Evolutionary conservation across 2,329 filamentous ascomycete genomes (phyloP).

Genomic region (Thielaviopsis ethacetica): DNA sequence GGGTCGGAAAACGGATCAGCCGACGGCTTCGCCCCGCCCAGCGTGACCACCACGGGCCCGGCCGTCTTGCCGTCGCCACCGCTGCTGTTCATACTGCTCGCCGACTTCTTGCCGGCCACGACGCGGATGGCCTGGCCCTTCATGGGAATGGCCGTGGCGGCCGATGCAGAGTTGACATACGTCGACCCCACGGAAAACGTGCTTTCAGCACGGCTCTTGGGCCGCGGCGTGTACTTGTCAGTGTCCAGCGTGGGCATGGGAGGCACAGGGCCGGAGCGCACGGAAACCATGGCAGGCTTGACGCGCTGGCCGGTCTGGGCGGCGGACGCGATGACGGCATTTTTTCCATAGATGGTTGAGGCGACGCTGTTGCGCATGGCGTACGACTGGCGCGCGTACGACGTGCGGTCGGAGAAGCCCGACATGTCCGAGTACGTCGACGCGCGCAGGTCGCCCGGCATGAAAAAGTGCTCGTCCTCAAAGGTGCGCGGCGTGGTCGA

Average conservation of each 20-base stretch:
- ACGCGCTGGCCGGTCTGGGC: conserved; percentile 76
- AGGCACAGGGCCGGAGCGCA: conserved; percentile 56
- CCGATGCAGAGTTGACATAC: conserved; percentile 47
- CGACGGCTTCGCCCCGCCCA: background rate
- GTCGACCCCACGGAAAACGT: conserved; percentile 53
- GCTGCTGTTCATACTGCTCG: background rate
- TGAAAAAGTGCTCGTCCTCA: conserved; percentile 81
- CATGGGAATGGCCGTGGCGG: conserved; percentile 38
- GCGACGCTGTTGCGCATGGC: conserved; percentile 59
- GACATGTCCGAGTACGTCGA: conserved; percentile 76
- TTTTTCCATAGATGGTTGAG: conserved; percentile 86
- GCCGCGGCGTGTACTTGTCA: conserved; percentile 36
- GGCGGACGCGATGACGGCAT: conserved; percentile 66
- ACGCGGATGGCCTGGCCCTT: conserved; percentile 46
- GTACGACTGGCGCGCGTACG: conserved; percentile 41
- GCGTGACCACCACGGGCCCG: background rate
- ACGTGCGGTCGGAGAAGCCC: conserved; percentile 42
- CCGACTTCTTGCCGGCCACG: conserved; percentile 28
- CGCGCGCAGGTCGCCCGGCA: conserved; percentile 76
- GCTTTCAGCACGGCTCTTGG: conserved; percentile 34
- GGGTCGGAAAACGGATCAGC: conserved; percentile 41
- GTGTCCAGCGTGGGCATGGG: conserved; percentile 59
- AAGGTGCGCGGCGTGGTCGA: conserved; percentile 36
- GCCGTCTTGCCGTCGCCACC: background rate
- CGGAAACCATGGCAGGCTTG: conserved; percentile 84